phyloP scores from a whole-genome alignment of 208 protist genomes.

The Leishmania tropica region DNA sequence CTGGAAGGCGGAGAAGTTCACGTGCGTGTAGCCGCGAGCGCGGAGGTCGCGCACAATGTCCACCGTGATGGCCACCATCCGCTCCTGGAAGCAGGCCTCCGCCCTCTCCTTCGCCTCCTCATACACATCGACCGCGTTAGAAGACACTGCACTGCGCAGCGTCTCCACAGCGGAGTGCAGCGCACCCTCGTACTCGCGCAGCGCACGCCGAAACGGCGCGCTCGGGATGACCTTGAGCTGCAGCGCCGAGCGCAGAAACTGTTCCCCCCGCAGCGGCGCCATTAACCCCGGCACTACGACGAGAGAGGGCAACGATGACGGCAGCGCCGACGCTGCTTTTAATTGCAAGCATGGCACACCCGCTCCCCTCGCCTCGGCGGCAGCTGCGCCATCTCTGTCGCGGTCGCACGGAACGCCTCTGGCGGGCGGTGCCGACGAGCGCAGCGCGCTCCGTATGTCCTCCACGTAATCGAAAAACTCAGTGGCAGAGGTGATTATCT shows the following conservation, averaged over 20 bases:
- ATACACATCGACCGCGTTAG: neutral
- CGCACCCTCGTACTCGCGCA: slow-evolving; percentile 24
- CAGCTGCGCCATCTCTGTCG: neutral
- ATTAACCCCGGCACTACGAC: slow-evolving; percentile 35
- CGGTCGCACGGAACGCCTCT: neutral
- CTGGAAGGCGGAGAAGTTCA: slow-evolving; percentile 48
- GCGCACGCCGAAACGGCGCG: slow-evolving; percentile 19
- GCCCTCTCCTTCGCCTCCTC: slow-evolving; percentile 25
- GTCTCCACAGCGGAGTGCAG: slow-evolving; percentile 1
- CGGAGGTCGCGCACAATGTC: slow-evolving; percentile 21
- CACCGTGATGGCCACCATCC: slow-evolving; percentile 35
- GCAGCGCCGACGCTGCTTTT: neutral
- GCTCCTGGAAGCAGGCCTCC: slow-evolving; percentile 25
- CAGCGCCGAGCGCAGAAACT: slow-evolving; percentile 27
- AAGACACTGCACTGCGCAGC: neutral
- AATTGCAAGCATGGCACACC: neutral
- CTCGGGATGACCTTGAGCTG: slow-evolving; percentile 41
- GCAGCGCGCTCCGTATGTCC: slow-evolving; percentile 25
- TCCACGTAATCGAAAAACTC: slow-evolving; percentile 38
- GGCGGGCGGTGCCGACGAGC: neutral
- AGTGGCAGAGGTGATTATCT: slow-evolving; percentile 35
- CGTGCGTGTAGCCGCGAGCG: slow-evolving; percentile 26
- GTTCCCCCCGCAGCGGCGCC: slow-evolving; percentile 29
- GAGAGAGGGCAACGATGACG: neutral
- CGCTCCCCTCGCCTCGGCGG: neutral